Conservation (phyloP, 345 rosid species). For the Murraya paniculata region DNA sequence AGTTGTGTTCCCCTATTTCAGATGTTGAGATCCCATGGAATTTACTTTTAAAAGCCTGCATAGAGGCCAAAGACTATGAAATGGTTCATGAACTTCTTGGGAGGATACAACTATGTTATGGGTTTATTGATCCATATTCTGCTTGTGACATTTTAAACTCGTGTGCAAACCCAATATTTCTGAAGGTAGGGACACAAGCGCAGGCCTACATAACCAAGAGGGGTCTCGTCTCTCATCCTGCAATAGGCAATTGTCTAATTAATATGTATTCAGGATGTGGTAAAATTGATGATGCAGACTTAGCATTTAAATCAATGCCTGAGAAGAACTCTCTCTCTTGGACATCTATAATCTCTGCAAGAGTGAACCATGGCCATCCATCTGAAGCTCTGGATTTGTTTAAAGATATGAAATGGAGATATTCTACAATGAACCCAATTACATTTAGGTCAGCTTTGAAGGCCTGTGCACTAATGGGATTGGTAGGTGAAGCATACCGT, state of each 20-base stretch:
- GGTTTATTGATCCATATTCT: slow-evolving; percentile 14
- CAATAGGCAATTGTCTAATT: slow-evolving; percentile 9
- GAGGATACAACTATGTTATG: slow-evolving; percentile 23
- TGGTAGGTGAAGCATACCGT: slow-evolving; percentile 16
- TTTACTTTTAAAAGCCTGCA: slow-evolving; percentile 24
- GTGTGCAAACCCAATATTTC: slow-evolving; percentile 15
- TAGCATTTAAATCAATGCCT: slow-evolving; percentile 14
- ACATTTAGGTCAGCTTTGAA: slow-evolving; percentile 23
- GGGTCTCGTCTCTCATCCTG: slow-evolving; percentile 25
- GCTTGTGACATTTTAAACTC: slow-evolving; percentile 20
- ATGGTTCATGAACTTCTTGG: slow-evolving; percentile 21
- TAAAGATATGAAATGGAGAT: slow-evolving; percentile 19
- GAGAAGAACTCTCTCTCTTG: slow-evolving; percentile 19
- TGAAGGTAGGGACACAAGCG: slow-evolving; percentile 25
- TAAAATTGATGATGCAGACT: slow-evolving; percentile 17
- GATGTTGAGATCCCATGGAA: slow-evolving; percentile 24
- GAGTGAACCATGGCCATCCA: slow-evolving; percentile 24
- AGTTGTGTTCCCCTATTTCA: slow-evolving; percentile 18
- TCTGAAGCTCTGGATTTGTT: slow-evolving; percentile 22
- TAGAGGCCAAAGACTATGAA: slow-evolving; percentile 21
- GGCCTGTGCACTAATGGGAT: slow-evolving; percentile 22
- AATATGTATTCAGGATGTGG: slow-evolving; percentile 23
- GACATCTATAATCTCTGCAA: slow-evolving; percentile 29
- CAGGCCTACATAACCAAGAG: slow-evolving; percentile 28
- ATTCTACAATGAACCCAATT: slow-evolving; percentile 11